Evolutionary conservation across 129 eudicot species (phyloP), one percentile per base, ranked within the genome.

Genomic region (Escallonia herrerae): DNA sequence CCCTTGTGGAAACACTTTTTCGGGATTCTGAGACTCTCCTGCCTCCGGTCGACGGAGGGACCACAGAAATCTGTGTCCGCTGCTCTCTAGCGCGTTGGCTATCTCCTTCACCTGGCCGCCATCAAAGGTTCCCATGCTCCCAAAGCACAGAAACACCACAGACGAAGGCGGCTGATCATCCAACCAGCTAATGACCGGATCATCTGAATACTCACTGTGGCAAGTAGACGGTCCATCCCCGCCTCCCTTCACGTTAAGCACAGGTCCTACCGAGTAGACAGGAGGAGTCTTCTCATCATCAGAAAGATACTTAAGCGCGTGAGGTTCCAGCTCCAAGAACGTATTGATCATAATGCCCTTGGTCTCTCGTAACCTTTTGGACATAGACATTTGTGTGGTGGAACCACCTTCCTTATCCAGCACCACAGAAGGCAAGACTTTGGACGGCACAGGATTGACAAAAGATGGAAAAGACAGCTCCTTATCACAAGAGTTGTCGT

Each of bases 121-220:
- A 5, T 33, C 33, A 60, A 83, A 65, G 72, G 77, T 72, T 68
- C 91, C 91, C 64, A 66, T 56, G 52, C 86, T 77, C 54, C 90
- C 90, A 43, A 84, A 81, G 43, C 90, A 84, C 12, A 84, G 48
- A 58, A 81, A 75, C 50, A 84, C 73, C 56, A 84, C 91, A 8
- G 91, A 81, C 39, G 75, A 52, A 2, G 70, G 37, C 3, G 83
- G 83, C 15, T 73, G 83, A 63, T 5, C 49, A 6, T 78, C 76
- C 44, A 78, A 58, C 83, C 83, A 78, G 2, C 33, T 38, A 7
- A 78, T 33, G 56, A 73, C 12, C 12, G 54, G 9, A 7, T 49
- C 12, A 6, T 11, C 12, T 49, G 54, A 7, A 49, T 5, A 7
- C 9, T 49, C 52, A 63, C 48, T 66, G 4, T 2, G 49, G n/a